These are phyloP conservation scores for Penicillium sp. DNA, from an alignment of 2,329 filamentous ascomycete genomes.

Conservation along the genomic window DNA sequence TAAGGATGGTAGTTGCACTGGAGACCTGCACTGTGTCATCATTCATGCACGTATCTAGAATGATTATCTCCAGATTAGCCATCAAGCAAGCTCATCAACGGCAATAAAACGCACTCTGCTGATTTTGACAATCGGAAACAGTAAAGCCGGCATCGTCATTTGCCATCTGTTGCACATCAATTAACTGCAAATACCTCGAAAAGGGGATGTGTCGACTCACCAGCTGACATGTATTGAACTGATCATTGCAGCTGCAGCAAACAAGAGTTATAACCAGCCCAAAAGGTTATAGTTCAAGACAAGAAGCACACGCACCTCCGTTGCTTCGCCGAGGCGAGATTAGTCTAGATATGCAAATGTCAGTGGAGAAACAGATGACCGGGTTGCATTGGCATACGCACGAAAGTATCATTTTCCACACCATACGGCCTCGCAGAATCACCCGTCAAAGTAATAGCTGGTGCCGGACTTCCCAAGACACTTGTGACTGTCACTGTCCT, in stretches of 20 bases:
- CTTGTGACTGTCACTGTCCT: no score
- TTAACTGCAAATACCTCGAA: neutral
- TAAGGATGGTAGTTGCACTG: neutral
- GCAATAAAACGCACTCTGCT: conserved; percentile 5
- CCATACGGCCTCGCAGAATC: conserved; percentile 20
- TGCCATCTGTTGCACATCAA: neutral
- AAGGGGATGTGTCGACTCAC: conserved; percentile 5
- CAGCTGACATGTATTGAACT: conserved; percentile 21
- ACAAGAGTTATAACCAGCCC: neutral
- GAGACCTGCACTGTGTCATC: neutral
- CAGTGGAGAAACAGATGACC: neutral
- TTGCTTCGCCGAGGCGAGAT: conserved; percentile 18
- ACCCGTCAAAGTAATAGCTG: conserved; percentile 18
- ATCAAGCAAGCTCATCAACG: neutral
- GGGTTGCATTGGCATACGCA: conserved; percentile 5
- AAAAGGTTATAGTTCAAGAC: neutral
- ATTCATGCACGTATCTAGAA: conserved; percentile 1
- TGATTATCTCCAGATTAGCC: neutral
- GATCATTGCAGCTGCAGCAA: conserved; percentile 19
- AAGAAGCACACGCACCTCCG: conserved; percentile 17
- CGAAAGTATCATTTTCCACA: conserved; percentile 23
- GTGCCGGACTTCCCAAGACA: conserved; percentile 10
- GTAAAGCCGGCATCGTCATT: conserved; percentile 2
- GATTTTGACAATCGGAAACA: conserved; percentile 8
- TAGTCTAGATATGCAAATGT: conserved; percentile 13